Conservation (phyloP, 805 yeast genomes). For the Candida endomychidarum region DNA sequence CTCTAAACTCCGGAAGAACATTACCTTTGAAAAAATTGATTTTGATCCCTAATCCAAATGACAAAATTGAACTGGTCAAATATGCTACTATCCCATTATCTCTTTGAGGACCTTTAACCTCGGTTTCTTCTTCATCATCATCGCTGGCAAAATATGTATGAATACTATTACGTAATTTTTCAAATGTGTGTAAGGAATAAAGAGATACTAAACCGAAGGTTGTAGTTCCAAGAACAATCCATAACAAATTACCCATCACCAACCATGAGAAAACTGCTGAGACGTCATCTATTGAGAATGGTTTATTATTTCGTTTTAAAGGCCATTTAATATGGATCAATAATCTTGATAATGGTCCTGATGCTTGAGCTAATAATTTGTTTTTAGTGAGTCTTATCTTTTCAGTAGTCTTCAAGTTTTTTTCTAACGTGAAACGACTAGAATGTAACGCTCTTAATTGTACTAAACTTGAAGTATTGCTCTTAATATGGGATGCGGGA, state of each 20-base stretch:
- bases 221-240: constrained; percentile 58
- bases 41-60: constrained; percentile 38
- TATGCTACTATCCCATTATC: constrained; percentile 33
- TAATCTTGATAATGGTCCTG: constrained; percentile 29
- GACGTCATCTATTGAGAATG: constrained; percentile 50
- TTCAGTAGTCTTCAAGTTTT: background rate
- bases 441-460: constrained; percentile 3
- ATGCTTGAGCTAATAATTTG: constrained; percentile 30
- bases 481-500: background rate
- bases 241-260: constrained; percentile 55
- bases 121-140: constrained; percentile 9
- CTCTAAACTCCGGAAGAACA: constrained; percentile 44
- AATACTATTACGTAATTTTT: constrained; percentile 24
- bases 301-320: constrained; percentile 46
- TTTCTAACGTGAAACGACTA: background rate
- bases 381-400: constrained; percentile 19
- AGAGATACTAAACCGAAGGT: constrained; percentile 51
- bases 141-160: constrained; percentile 20
- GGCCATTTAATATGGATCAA: constrained; percentile 48
- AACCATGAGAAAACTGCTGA: constrained; percentile 58
- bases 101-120: constrained; percentile 8
- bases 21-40: constrained; percentile 39
- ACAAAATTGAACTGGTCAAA: constrained; percentile 35
- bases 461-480: background rate
- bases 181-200: constrained; percentile 43